Conservation (phyloP, 768 basidiomycete species). For the Boletellus ananas region DNA sequence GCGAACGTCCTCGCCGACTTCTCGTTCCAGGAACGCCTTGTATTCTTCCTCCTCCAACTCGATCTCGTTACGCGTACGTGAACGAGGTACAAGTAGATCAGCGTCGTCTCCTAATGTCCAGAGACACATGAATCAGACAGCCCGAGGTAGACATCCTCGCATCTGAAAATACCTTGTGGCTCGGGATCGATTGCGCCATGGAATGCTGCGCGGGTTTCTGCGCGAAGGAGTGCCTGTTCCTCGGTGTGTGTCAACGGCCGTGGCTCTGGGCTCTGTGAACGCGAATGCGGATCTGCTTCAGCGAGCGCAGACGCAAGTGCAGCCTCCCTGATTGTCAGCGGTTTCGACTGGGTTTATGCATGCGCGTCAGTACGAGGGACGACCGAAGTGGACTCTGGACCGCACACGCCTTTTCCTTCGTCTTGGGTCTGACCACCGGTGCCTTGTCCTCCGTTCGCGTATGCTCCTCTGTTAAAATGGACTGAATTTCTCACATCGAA, state of each 20-base stretch:
- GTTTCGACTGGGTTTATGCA: constrained; percentile 49
- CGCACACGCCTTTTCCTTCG: constrained; percentile 49
- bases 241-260: constrained; percentile 64
- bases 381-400: not conserved
- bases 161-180: constrained; percentile 9
- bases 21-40: constrained; percentile 70
- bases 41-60: constrained; percentile 86
- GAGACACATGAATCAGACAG: not conserved
- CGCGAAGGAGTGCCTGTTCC: constrained; percentile 70
- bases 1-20: constrained; percentile 72
- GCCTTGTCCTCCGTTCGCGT: constrained; percentile 35
- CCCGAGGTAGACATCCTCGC: not conserved
- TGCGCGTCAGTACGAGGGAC: not conserved
- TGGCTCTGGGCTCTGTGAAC: constrained; percentile 55
- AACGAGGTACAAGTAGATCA: constrained; percentile 68
- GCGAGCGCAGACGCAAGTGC: constrained; percentile 61
- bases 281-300: constrained; percentile 41
- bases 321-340: constrained; percentile 71
- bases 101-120: constrained; percentile 47
- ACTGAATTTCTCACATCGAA: not conserved
- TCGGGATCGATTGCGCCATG: constrained; percentile 37
- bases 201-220: constrained; percentile 86
- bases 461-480: constrained; percentile 56
- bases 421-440: constrained; percentile 23
- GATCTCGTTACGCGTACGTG: constrained; percentile 73